Base-by-base conservation (phyloP, 2,329 filamentous ascomycete species). In the Trichoderma gracile region DNA sequence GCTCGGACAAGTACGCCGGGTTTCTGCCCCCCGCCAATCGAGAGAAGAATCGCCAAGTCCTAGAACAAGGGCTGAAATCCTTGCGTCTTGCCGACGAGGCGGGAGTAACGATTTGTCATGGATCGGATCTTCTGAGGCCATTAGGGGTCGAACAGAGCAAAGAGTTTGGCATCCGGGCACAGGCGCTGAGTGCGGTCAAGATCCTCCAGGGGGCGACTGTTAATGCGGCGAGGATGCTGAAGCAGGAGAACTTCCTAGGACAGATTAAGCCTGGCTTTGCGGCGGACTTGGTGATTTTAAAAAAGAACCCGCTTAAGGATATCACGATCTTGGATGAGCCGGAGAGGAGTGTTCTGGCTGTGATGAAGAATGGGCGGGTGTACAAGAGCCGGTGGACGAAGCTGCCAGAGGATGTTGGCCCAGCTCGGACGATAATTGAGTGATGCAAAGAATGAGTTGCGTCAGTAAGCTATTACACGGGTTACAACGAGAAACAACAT, bases 51-150 rank as follows among this genome's bases (percentile, higher is more conserved):
- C 67, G 77, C 6, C 74, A 79, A 62, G 82, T 85, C 1, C 73
- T 86, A 3, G 70, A 77, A 17, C 74, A 74, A 3, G 84, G 84
- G 1, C 68, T 86, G 3, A 67, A 74, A 15, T 77, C 79, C 0
- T 71, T 86, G 17, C 75, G 80, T 54, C 78, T 85, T 21, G 82
- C 82, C 3, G 72, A 77, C 21, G 77, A 82, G 10, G 82, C 81
- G 0, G 84, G 84, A 0, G 82, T 86, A 1, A 81, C 76, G 0
- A 81, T 87, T 46, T 86, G 83, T 70, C 85, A 80, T 67, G 84
- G 84, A 0, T 81, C 81, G 0, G 75, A 77, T 46, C 69, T 76
- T 4, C 69, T 76, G 2, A 73, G 75, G 0, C 73, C 74, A 3
- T 60, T 76, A 30, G 69, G 71, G 27, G 67, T 68, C 3, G 72